Conservation (phyloP, 2,329 filamentous ascomycete genomes). For the Monosporascus sp. region DNA sequence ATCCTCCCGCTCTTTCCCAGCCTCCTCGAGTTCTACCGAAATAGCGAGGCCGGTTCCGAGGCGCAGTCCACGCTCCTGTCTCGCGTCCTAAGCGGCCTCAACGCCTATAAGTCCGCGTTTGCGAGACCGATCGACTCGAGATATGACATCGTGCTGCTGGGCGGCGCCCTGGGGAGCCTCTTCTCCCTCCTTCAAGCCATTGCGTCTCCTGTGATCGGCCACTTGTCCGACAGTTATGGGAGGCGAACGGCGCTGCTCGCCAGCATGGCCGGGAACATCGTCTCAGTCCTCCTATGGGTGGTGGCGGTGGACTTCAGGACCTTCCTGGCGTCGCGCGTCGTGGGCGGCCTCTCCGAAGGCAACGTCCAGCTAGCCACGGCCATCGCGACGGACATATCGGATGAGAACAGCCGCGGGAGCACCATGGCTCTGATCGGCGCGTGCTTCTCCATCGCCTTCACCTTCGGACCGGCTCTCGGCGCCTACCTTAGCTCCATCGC, state of each 20-base stretch:
- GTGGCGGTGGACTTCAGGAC: conserved; percentile 90
- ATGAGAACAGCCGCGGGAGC: conserved; percentile 74
- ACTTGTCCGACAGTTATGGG: conserved; percentile 81
- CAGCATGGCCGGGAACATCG: conserved; percentile 89
- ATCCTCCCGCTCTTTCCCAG: conserved; percentile 95
- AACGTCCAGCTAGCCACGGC: conserved; percentile 95
- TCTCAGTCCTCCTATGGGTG: conserved; percentile 92
- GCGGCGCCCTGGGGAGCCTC: conserved; percentile 86
- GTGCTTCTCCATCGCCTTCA: conserved; percentile 96
- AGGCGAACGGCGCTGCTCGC: conserved; percentile 80
- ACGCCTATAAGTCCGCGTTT: conserved; percentile 92
- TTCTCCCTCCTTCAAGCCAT: conserved; percentile 89
- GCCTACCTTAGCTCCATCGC: conserved; percentile 77
- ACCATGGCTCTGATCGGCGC: conserved; percentile 96
- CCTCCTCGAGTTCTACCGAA: conserved; percentile 92
- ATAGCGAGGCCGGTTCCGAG: conserved; percentile 58
- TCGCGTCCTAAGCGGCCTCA: conserved; percentile 74
- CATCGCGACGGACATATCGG: conserved; percentile 93
- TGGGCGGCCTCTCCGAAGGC: conserved; percentile 91
- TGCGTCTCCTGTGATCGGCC: conserved; percentile 86
- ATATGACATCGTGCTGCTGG: conserved; percentile 94
- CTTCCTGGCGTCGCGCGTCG: conserved; percentile 86
- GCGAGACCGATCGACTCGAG: conserved; percentile 87
- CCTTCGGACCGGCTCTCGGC: conserved; percentile 87
- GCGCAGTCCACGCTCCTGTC: conserved; percentile 59